Base-by-base conservation (phyloP, 148 eudicot genomes). In the Heliosperma pusillum region DNA sequence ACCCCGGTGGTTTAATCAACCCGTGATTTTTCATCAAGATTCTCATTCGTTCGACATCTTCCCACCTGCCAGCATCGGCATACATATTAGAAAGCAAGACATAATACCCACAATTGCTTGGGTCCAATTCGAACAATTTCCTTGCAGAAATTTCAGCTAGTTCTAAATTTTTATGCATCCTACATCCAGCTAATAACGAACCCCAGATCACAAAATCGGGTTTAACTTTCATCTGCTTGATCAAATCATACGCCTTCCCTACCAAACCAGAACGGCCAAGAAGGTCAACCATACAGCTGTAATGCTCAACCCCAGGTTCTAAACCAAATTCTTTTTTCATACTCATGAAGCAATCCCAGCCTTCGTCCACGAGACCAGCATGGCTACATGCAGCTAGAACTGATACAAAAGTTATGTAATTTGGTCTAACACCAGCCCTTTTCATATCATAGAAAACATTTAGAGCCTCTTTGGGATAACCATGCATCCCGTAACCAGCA, bases 211-310 rank as follows among this genome's bases (percentile, higher is more conserved):
- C 88, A 79, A 76, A 82, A 84, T 89, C 93, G 50, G 90, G 93
- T n/a, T 45, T 68, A 66, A 82, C 81, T 59, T 84, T 81, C 93
- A 89, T 89, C 78, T 80, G 85, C 74, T 64, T 81, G n/a, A 87
- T 81, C 79, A 87, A 66, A 79, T 82, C 79, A 76, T 82, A 80
- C 12, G 93, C 93, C 74, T 87, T 82, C 16, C 58, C 77, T 2
- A 88, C 83, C 11, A 36, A 52, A 47, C 92, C 96, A 71, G 88
- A 88, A 4, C 92, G 90, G 20, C 89, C 83, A 74, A 90, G 87
- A 75, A 90, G 92, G 82, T 90, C 92, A 71, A 90, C 90, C 92
- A 90, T 87, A 83, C 92, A 90, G 22, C 88, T 88, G 77, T 90
- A 90, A 66, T 90, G 96, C 74, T 90, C 92, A 0, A 88, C 84